Evolutionary conservation across 176 grass and related monocot species (phyloP), one percentile per base, ranked within the genome.

Genomic region (Oryza glumipatula): DNA sequence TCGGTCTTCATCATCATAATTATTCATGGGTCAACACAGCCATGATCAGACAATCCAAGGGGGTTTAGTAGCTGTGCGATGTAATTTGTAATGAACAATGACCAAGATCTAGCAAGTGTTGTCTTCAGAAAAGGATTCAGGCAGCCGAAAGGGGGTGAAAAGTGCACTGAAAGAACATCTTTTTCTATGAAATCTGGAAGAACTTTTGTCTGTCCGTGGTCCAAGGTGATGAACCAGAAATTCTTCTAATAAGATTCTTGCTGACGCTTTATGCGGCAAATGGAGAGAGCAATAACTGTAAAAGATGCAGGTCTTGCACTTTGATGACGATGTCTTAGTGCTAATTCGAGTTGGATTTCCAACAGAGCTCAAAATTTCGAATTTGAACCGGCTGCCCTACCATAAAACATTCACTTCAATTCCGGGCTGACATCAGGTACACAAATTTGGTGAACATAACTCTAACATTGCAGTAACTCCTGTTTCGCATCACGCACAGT

Each of bases 201-300:
- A 63, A 63, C 58, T 22, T 65, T 77, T 78, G 66, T 52, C 65
- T 66, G 80, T 63, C 58, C 23, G 30, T 78, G 67, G 84, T 45
- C 46, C 44, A 43, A 10, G 74, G 72, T 70, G 43, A 78, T 52
- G 26, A 61, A 8, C 58, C 2, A 16, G 8, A 38, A 72, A 66
- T 70, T 83, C 61, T 3, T 72, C 58, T 48, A 78, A 77, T 67
- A 41, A 79, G 80, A 83, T 88, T 73, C 74, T 73, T 83, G 74
- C 7, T 83, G 10, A 54, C 48, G 4, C 74, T 83, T 88, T 79
- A 38, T 9, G 80, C 12, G 74, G 73, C 85, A 74, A 74, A 74
- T 66, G 58, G 76, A 23, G 69, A 54, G 32, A 70, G 52, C 58
- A 78, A 67, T 0, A 66, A 58, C 43, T 79, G 56, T 66, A 67